Evolutionary conservation across 495 filamentous ascomycete genomes (phyloP).

Genomic region (Letharia lupina): DNA sequence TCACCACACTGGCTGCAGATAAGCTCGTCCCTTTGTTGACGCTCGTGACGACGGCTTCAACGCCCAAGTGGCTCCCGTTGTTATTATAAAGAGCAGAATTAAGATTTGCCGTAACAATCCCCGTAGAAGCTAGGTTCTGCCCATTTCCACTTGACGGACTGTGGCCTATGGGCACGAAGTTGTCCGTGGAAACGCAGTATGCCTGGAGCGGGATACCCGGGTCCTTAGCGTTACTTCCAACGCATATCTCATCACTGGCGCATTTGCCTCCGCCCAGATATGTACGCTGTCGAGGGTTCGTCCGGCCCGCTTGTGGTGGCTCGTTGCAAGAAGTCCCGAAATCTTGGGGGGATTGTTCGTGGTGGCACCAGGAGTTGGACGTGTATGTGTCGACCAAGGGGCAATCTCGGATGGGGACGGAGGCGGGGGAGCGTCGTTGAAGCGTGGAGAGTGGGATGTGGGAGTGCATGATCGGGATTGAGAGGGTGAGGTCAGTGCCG

Average conservation of each 20-base stretch:
- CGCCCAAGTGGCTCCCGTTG: background rate
- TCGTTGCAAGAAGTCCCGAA: background rate
- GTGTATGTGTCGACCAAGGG: too few species aligned
- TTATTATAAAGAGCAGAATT: background rate
- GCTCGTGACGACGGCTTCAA: constrained; percentile 1
- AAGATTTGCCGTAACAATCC: background rate
- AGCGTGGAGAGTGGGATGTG: background rate
- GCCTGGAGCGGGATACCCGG: background rate
- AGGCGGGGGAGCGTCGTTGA: background rate
- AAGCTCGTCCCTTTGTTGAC: background rate
- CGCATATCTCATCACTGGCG: background rate
- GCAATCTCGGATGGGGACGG: background rate
- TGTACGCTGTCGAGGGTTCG: background rate
- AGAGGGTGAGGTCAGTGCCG: background rate
- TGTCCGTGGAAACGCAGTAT: background rate
- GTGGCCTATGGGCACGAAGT: background rate
- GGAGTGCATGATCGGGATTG: background rate
- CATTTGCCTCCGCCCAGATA: background rate
- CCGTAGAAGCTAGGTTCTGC: background rate
- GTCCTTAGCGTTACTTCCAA: background rate
- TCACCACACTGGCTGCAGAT: background rate
- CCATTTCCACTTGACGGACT: background rate
- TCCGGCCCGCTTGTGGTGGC: background rate
- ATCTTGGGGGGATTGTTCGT: background rate
- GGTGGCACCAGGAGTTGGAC: background rate